These are phyloP conservation scores for Dryas drummondii DNA, from an alignment of 306 rosid species.

Conservation along the genomic window DNA sequence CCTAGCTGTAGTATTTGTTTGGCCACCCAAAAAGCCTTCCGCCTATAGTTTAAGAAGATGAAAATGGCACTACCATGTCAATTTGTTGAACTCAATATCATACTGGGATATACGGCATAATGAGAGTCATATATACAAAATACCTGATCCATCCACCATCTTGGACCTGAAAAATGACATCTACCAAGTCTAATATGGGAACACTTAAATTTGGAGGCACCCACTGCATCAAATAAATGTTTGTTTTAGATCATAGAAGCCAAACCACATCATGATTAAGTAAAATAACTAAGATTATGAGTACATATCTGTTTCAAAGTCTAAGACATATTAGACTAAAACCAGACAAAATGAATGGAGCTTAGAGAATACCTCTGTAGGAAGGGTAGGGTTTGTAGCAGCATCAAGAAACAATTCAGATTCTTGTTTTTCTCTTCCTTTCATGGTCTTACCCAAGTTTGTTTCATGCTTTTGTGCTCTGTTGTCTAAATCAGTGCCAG, in stretches of 20 bases:
- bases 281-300: neutral
- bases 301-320: neutral
- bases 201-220: conserved; percentile 90
- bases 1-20: conserved; percentile 94
- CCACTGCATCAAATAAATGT: conserved; percentile 66
- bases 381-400: conserved; percentile 60
- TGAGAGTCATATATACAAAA: conserved; percentile 13
- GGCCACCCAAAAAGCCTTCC: conserved; percentile 98
- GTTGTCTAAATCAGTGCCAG: conserved; percentile 43
- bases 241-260: conserved; percentile 25
- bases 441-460: conserved; percentile 41
- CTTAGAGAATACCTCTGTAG: conserved; percentile 68
- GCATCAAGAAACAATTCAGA: conserved; percentile 56
- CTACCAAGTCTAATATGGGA: conserved; percentile 89
- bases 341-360: neutral
- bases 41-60: conserved; percentile 47
- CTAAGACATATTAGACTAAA: neutral
- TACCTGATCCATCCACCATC: conserved; percentile 99
- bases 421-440: conserved; percentile 46
- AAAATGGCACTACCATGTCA: conserved; percentile 6
- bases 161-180: conserved; percentile 89
- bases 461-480: conserved; percentile 39
- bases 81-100: neutral
- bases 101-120: neutral
- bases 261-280: conserved; percentile 5